phyloP scores from a whole-genome alignment of 441 rosid species.

The Croton setiger region DNA sequence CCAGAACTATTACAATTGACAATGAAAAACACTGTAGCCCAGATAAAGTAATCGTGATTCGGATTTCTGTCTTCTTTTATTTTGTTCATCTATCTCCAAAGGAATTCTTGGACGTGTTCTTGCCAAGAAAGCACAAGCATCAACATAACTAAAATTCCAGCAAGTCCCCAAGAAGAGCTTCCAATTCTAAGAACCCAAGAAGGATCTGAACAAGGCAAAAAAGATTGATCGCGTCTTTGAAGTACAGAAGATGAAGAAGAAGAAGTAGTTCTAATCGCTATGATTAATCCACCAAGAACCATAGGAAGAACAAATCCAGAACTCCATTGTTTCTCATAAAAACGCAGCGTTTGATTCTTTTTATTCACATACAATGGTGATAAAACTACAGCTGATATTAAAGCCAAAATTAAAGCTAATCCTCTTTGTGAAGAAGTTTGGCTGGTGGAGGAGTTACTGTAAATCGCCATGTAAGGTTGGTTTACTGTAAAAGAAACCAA shows the following conservation, averaged over 20 bases:
- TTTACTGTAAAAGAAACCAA: slow-evolving; percentile 9
- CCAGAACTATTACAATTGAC: too few relatives aligned
- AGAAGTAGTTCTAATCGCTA: slow-evolving; percentile 44
- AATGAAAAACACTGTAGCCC: too few relatives aligned
- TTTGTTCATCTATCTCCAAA: slow-evolving; percentile 36
- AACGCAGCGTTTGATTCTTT: slow-evolving; percentile 16
- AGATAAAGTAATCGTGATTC: too few relatives aligned
- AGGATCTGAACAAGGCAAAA: slow-evolving; percentile 38
- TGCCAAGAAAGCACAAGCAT: slow-evolving; percentile 56
- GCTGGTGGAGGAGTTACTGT: background rate
- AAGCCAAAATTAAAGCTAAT: slow-evolving; percentile 56
- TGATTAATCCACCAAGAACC: slow-evolving; percentile 49
- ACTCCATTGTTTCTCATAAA: slow-evolving; percentile 34
- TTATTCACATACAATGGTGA: slow-evolving; percentile 43
- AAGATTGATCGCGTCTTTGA: slow-evolving; percentile 14
- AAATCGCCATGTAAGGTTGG: slow-evolving; percentile 32
- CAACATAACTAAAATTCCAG: slow-evolving; percentile 48
- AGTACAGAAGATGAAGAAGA: background rate
- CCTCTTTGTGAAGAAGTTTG: slow-evolving; percentile 41
- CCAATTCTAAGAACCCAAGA: slow-evolving; percentile 56
- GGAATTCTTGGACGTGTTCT: slow-evolving; percentile 46
- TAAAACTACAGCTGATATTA: slow-evolving; percentile 39
- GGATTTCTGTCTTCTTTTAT: too few relatives aligned
- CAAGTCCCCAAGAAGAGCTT: slow-evolving; percentile 56
- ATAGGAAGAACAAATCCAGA: slow-evolving; percentile 50